Conservation (phyloP, 148 eudicot genomes). For the Fagopyrum tataricum region DNA sequence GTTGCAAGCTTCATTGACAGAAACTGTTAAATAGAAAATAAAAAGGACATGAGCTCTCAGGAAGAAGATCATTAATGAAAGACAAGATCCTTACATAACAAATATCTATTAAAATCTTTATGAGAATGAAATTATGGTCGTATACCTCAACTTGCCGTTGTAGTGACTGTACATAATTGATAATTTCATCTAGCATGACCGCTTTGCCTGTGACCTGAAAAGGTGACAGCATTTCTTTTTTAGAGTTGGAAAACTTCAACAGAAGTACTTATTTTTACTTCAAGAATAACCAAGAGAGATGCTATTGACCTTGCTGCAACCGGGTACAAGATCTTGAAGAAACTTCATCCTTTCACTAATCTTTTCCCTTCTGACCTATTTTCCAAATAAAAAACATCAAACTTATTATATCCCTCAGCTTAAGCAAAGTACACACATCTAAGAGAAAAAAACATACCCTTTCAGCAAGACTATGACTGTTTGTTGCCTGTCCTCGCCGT, state of each 20-base stretch:
- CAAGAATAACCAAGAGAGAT: neutral
- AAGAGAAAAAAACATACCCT: conserved; percentile 38
- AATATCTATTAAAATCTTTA: neutral
- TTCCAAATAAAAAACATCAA: conserved; percentile 16
- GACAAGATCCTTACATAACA: neutral
- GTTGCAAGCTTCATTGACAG: conserved; percentile 48
- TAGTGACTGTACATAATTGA: conserved; percentile 92
- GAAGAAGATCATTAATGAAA: neutral
- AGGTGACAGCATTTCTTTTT: conserved; percentile 2
- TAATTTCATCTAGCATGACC: conserved; percentile 97
- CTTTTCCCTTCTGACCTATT: conserved; percentile 92
- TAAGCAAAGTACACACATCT: neutral
- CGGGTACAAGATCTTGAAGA: conserved; percentile 98
- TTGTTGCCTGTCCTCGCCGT: conserved; percentile 96
- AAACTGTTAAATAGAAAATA: conserved; percentile 42
- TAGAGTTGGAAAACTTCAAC: neutral
- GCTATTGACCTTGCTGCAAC: conserved; percentile 77
- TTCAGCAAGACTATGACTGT: conserved; percentile 99
- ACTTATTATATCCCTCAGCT: neutral
- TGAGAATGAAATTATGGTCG: neutral
- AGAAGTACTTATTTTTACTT: neutral
- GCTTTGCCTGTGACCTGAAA: conserved; percentile 97
- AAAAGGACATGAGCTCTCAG: neutral
- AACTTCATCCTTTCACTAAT: conserved; percentile 99
- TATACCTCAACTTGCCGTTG: conserved; percentile 97